Evolutionary conservation across 208 protist species (phyloP), one percentile per base, ranked within the genome.

Genomic region (Wallacemonas sp.): DNA sequence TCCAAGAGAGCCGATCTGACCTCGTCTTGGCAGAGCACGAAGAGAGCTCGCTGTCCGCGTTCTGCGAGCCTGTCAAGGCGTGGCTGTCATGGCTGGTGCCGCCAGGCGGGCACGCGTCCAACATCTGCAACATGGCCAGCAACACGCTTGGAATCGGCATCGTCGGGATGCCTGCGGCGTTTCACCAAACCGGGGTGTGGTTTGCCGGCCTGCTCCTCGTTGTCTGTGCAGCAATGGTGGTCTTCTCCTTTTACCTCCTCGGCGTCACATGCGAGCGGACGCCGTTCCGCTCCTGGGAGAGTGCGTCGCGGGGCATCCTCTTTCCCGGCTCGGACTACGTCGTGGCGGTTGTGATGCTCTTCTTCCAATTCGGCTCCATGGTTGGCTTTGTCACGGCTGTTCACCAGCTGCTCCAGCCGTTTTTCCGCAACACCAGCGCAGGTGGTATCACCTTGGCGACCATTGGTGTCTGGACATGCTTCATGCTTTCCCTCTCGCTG

Each of bases 201-300:
- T 43, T 83, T 1, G 65, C 81, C 1, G 70, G 64, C 11, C 54
- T 90, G 23, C 39, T 86, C 12, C 86, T 91, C 39, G 46, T 82
- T 2, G 39, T 75, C 11, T 79, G 80, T 48, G 80, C 74, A 14
- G 27, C 72, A 16, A 48, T 72, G 29, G 82, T 85, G 0, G 66
- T 88, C 0, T 90, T 80, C 67, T 91, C 85, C 2, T 82, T 90
- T 23, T 84, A 85, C 48, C 65, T 94, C 17, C 75, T 92, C 58
- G 86, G 82, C 27, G 56, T 65, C 38, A 70, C 76, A n/a, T 74
- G 75, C 8, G 88, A 85, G 56, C 49, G 73, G 43, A 91, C 74
- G n/a, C 61, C 29, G 41, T 71, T 68, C 33, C 70, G 55, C 27
- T 87, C 77, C 16, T 89, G 88, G 78, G 81, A 86, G 62, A 34